Evolutionary conservation across 805 yeast genomes (phyloP), one percentile per base, ranked within the genome.

Genomic region (Naumovozyma baii): DNA sequence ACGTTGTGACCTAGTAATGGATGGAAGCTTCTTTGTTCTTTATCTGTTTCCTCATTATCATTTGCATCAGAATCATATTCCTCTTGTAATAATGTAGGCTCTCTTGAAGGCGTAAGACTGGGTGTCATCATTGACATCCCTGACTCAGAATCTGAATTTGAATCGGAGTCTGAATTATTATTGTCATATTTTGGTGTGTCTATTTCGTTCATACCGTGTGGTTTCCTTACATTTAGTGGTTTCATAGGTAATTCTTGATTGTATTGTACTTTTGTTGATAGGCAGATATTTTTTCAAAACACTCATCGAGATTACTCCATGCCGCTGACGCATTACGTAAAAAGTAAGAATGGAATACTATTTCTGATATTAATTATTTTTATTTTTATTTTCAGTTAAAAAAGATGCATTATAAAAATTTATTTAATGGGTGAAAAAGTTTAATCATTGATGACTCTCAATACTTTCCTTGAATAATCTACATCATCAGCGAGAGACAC

Each of bases 391-490:
- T n/a, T n/a, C n/a, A n/a, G n/a, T n/a, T n/a, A n/a, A n/a, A n/a
- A n/a, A n/a, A n/a, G n/a, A n/a, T n/a, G n/a, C n/a, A n/a, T n/a
- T n/a, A n/a, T n/a, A n/a, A n/a, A n/a, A n/a, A n/a, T n/a, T n/a
- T n/a, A n/a, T n/a, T n/a, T n/a, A n/a, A n/a, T n/a, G n/a, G n/a
- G n/a, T n/a, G n/a, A n/a, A n/a, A n/a, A n/a, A n/a, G n/a, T n/a
- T n/a, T 34, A 46, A 18, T 50, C 51, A 47, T 72, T 71, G 14
- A 65, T 58, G 9, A 72, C 69, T 40, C 65, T 54, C 32, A 71
- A 53, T n/a, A 72, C 72, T 46, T 66, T 66, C 42, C 77, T 58
- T 13, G 70, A 62, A 48, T 72, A 72, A 46, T 72, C 77, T 17
- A 64, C 55, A 41, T 71, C 69, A 50, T 72, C 78, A n/a, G 64